Evolutionary conservation across 2,329 filamentous ascomycete genomes (phyloP), one percentile per base, ranked within the genome.

Genomic region (Lachnum nothofagi): DNA sequence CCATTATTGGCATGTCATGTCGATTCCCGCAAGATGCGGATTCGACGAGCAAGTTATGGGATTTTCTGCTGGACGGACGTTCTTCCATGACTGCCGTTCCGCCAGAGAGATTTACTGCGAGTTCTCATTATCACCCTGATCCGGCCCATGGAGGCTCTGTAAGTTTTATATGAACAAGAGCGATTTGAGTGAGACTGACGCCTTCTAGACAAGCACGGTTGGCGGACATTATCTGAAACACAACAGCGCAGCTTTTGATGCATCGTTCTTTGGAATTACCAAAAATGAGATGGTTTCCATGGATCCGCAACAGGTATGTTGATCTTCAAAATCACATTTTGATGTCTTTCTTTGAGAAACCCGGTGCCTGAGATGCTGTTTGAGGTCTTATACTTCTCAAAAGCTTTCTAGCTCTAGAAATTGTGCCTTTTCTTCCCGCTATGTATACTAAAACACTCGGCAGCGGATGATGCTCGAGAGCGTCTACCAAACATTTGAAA

Each of bases 41-140:
- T 3, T 67, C 67, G 2, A 69, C 74, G 51, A 82, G 87, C 49
- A 77, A 78, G 46, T 79, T 89, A 24, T 90, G 86, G 86, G 81
- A 87, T 50, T 72, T 89, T 7, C 73, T 90, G 17, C 77, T 81
- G 62, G 82, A 85, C 65, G 85, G 86, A 8, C 75, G 87, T 7
- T 85, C 88, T 63, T 85, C 42, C 16, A 63, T 61, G 60, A 45
- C 40, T 5, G 49, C 58, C 22, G 54, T 68, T 12, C 65, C 64
- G n/a, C 12, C 31, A 5, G 37, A 49, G 12, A 70, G 76, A 4
- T 69, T 78, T 51, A 77, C 77, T 35, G 68, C 73, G 17, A 65
- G 72, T 12, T 73, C 62, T 2, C 65, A 63, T 52, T 70, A 69
- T 56, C 68, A 70, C 49, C 68, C 68, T 4, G 61, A 68, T 44